Evolutionary conservation across 257 asterid genomes (phyloP).

Genomic region (Solanum tarijense): DNA sequence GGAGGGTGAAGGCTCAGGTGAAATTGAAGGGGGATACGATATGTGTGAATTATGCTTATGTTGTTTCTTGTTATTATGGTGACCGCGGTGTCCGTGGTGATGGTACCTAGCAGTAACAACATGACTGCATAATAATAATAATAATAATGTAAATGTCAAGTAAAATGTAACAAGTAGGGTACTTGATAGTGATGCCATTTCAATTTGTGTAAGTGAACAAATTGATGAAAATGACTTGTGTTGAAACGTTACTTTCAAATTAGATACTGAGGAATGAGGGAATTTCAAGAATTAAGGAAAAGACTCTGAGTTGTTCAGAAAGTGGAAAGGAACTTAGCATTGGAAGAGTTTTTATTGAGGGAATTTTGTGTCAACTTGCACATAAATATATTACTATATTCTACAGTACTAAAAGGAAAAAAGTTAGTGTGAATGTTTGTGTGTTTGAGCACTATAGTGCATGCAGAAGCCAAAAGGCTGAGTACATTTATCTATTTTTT

Average conservation of each 20-base stretch:
- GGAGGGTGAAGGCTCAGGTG: conserved; percentile 23
- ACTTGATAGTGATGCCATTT: not conserved
- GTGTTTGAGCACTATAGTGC: not conserved
- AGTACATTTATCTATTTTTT: not conserved
- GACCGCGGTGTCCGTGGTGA: conserved; percentile 16
- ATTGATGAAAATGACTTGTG: not conserved
- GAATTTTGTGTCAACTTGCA: conserved; percentile 10
- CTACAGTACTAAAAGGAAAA: not conserved
- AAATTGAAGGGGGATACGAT: conserved; percentile 25
- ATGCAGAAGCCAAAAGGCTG: conserved; percentile 26
- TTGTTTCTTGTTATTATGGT: not conserved
- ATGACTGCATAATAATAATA: not conserved
- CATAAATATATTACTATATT: not conserved
- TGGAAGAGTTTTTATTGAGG: not conserved
- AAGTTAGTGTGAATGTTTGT: not conserved
- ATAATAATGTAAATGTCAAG: not conserved
- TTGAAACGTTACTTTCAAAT: not conserved
- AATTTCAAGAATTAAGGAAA: not conserved
- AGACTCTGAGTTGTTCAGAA: not conserved
- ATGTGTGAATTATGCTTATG: conserved; percentile 21
- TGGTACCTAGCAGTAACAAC: conserved; percentile 28
- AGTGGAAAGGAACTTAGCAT: not conserved
- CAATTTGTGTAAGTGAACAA: not conserved
- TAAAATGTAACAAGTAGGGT: not conserved
- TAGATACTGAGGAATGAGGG: not conserved